Percentiles rank a stretch among this genome's conserved stretches.
Evolutionary conservation across 2,329 filamentous ascomycete genomes (phyloP).

Genomic region (Talaromyces sp.): DNA sequence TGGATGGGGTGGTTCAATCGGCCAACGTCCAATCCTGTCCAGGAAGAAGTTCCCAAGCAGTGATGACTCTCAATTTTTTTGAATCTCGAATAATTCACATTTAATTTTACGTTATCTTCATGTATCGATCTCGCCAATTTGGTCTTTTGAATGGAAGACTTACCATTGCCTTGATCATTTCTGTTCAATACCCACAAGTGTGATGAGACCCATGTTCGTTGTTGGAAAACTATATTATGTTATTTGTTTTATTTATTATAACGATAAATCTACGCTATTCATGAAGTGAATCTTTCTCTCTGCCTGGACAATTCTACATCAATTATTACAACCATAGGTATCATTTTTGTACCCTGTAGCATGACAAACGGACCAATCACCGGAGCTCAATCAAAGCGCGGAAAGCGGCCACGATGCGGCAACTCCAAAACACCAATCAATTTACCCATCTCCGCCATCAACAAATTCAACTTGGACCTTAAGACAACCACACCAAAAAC

Average conservation of each 20-base stretch:
- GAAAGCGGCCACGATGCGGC: slow-evolving; percentile 16
- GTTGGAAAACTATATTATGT: not conserved
- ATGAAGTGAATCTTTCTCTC: not conserved
- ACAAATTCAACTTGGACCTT: not conserved
- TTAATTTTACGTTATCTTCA: slow-evolving; percentile 1
- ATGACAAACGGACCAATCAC: not conserved
- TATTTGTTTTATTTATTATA: slow-evolving; percentile 3
- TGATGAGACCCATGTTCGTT: slow-evolving; percentile 13
- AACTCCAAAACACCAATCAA: slow-evolving; percentile 9
- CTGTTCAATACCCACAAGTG: slow-evolving; percentile 15
- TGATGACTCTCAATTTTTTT: slow-evolving; percentile 1
- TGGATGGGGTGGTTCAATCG: slow-evolving; percentile 46
- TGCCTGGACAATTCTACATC: no score
- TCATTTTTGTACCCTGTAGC: not conserved
- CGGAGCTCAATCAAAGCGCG: not conserved
- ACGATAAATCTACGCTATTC: not conserved
- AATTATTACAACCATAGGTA: not conserved
- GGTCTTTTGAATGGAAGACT: not conserved
- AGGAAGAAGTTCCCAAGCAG: slow-evolving; percentile 12
- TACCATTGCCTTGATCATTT: not conserved
- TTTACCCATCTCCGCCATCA: slow-evolving; percentile 5
- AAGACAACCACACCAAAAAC: not conserved
- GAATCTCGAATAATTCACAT: not conserved
- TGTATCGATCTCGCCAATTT: not conserved
- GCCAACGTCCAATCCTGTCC: slow-evolving; percentile 16